Conservation (phyloP, 2,329 filamentous ascomycete genomes). For the Tolypocladium inflatum region DNA sequence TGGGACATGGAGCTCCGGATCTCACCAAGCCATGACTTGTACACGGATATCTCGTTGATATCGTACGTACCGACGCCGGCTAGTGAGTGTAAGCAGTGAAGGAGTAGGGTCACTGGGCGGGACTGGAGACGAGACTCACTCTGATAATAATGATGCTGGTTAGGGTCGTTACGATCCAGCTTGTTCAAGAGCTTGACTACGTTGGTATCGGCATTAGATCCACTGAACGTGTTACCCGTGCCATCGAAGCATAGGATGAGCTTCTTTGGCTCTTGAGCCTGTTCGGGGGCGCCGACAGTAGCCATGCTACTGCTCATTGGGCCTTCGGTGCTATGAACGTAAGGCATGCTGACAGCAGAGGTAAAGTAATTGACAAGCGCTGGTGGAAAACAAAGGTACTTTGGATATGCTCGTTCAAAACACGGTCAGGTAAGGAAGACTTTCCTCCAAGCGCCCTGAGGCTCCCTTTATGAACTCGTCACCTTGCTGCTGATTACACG, state of each 20-base stretch:
- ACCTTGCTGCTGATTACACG: neutral
- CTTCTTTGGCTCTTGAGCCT: constrained; percentile 21
- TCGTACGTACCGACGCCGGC: constrained; percentile 42
- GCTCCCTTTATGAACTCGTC: neutral
- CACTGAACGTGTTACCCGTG: constrained; percentile 36
- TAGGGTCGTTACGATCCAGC: constrained; percentile 32
- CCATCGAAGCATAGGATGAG: constrained; percentile 40
- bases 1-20: constrained; percentile 25
- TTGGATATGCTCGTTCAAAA: neutral
- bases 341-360: neutral
- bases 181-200: constrained; percentile 40
- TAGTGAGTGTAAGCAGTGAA: constrained; percentile 6
- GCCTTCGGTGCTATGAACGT: neutral
- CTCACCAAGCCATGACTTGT: constrained; percentile 24
- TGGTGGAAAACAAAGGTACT: neutral
- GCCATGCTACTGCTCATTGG: neutral
- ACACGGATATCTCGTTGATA: constrained; percentile 29
- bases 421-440: neutral
- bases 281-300: neutral
- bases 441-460: neutral
- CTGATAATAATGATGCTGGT: constrained; percentile 41
- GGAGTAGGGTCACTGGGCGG: neutral
- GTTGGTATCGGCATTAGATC: constrained; percentile 40
- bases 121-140: constrained; percentile 17
- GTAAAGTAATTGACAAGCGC: neutral